phyloP scores from a whole-genome alignment of 306 rosid species.

The Vigna radiata region DNA sequence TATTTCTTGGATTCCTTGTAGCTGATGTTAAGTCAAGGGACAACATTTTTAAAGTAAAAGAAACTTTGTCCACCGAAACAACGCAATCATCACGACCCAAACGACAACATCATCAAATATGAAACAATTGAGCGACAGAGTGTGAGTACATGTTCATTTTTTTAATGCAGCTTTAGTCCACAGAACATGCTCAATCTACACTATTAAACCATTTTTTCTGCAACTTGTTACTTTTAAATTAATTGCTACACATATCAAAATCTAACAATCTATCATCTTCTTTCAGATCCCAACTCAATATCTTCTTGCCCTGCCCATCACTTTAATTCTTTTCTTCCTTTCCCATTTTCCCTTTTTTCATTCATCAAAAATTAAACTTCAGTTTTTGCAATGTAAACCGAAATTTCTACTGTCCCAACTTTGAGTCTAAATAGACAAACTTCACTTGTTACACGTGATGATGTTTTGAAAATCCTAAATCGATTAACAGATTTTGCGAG shows the following conservation, averaged over 20 bases:
- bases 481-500: no score
- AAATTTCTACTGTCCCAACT: not conserved
- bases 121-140: constrained; percentile 24
- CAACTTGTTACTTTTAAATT: constrained; percentile 4
- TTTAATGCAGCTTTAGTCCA: constrained; percentile 50
- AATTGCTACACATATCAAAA: constrained; percentile 11
- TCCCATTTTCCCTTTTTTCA: no score
- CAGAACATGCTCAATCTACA: constrained; percentile 39
- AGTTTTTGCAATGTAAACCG: not conserved
- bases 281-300: constrained; percentile 32
- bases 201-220: constrained; percentile 15
- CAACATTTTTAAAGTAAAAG: constrained; percentile 45
- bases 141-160: constrained; percentile 11
- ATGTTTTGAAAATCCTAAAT: no score
- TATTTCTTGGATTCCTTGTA: constrained; percentile 54
- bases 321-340: not conserved
- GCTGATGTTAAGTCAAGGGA: constrained; percentile 20
- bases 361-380: not conserved
- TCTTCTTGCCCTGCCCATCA: not conserved
- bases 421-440: no score
- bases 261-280: not conserved
- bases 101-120: constrained; percentile 60
- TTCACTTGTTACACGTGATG: no score
- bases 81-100: constrained; percentile 48
- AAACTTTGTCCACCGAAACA: constrained; percentile 50